phyloP scores from a whole-genome alignment of 306 rosid species.

The Trifolium repens region DNA sequence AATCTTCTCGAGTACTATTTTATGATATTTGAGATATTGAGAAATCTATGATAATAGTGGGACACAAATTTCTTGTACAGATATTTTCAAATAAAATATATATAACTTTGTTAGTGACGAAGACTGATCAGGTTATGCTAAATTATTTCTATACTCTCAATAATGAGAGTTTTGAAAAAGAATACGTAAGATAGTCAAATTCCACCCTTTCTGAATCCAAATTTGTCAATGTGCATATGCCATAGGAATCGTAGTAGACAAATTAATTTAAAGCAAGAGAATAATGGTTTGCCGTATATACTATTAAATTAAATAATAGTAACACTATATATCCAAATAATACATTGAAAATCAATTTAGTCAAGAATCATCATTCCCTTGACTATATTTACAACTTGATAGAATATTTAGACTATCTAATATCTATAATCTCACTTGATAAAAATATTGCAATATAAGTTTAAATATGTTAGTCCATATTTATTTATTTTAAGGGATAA shows the following conservation, averaged over 20 bases:
- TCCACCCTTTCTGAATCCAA: conserved; percentile 3
- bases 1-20: too few relatives aligned
- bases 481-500: too few relatives aligned
- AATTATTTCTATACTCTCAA: background rate
- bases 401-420: too few relatives aligned
- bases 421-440: too few relatives aligned
- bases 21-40: too few relatives aligned
- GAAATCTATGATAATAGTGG: too few relatives aligned
- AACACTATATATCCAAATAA: background rate
- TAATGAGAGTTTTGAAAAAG: background rate
- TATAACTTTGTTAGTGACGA: too few relatives aligned
- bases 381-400: conserved; percentile 10
- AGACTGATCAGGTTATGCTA: too few relatives aligned
- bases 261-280: background rate
- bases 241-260: background rate
- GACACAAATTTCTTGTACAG: too few relatives aligned
- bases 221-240: background rate
- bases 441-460: too few relatives aligned
- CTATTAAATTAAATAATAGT: background rate
- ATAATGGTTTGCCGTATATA: conserved; percentile 1
- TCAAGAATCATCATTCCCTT: conserved; percentile 11
- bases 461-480: too few relatives aligned
- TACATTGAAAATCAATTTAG: background rate
- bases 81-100: too few relatives aligned
- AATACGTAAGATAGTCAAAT: background rate